phyloP scores from a whole-genome alignment of 192 early-diverging fungal species.

The Irineochytrium annulatum region DNA sequence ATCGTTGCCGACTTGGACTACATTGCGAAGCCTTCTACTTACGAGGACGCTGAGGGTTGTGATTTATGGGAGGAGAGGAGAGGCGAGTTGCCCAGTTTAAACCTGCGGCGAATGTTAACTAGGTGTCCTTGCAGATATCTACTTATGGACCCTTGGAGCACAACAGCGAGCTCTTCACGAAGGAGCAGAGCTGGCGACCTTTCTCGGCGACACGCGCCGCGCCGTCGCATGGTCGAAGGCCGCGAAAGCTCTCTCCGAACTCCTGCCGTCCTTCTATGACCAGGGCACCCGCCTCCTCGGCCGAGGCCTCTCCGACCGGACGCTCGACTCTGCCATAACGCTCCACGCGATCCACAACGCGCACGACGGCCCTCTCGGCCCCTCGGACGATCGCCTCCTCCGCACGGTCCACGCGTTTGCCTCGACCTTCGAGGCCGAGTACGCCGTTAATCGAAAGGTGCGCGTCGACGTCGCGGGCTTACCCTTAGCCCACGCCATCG shows the following conservation, averaged over 20 bases:
- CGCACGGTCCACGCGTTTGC: conserved; percentile 8
- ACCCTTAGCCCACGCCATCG: not conserved
- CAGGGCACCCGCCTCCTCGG: no score
- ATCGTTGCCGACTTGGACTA: conserved; percentile 64
- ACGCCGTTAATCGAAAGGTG: conserved; percentile 60
- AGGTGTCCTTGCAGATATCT: conserved; percentile 48
- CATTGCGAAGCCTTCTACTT: conserved; percentile 27
- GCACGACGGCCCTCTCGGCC: not conserved
- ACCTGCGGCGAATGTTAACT: conserved; percentile 13
- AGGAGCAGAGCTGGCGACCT: conserved; percentile 50
- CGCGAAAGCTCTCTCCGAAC: conserved; percentile 3
- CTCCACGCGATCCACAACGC: conserved; percentile 44
- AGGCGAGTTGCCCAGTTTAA: conserved; percentile 45
- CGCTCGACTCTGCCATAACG: conserved; percentile 58
- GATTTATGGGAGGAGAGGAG: conserved; percentile 76
- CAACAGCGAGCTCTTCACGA: conserved; percentile 55
- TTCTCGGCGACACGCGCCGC: conserved; percentile 29
- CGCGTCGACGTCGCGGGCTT: conserved; percentile 29
- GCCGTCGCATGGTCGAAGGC: conserved; percentile 31
- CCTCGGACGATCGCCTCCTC: conserved; percentile 1
- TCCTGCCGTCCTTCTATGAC: no score
- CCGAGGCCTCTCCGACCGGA: conserved; percentile 28
- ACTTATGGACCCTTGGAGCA: conserved; percentile 67
- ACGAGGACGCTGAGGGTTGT: conserved; percentile 13
- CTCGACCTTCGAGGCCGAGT: conserved; percentile 27